Evolutionary conservation across 2,329 filamentous ascomycete genomes (phyloP), one percentile per base, ranked within the genome.

Genomic region (Tolypocladium guangdongense): DNA sequence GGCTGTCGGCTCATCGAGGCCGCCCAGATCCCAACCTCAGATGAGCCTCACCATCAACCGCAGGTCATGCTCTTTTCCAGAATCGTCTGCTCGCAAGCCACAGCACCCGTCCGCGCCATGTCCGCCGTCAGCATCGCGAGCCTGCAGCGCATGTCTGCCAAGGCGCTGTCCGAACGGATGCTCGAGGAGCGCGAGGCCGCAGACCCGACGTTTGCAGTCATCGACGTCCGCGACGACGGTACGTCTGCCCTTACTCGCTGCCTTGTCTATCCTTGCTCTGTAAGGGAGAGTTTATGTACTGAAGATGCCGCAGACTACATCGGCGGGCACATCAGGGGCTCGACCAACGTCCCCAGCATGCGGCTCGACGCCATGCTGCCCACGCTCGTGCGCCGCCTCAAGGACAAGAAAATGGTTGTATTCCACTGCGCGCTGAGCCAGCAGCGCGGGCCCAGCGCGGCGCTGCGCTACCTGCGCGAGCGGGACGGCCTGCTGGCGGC

Each of bases 381-480:
- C 0, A 88, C 90, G 58, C 81, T 99, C n/a, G 77, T 95, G 14
- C 83, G 89, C 54, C 83, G 80, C 45, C 79, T 96, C 49, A 75
- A 82, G 59, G 83, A 86, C 64, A 90, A 90, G 68, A 82, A 93
- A 53, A 86, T 80, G 12, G 90, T 99, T 16, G 82, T 99, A 1
- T 99, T 99, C 69, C 93, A 99, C 73, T 99, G 93, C 71, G 87
- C 88, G 20, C 75, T 97, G 53, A 92, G 87, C 60, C 93, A 97
- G 74, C 87, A 96, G 72, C 79, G 93, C 1, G 93, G 93, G 0
- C 93, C 93, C 0, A 80, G 80, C 50, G 90, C 92, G 4, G 93
- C 93, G 4, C 71, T 96, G 60, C 78, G 79, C 63, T 97, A 96
- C 68, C 61, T 91, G 56, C 75, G 87, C 37, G 87, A 90, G 71